phyloP scores from a whole-genome alignment of 495 filamentous ascomycete genomes.

The Talaromyces liani region DNA sequence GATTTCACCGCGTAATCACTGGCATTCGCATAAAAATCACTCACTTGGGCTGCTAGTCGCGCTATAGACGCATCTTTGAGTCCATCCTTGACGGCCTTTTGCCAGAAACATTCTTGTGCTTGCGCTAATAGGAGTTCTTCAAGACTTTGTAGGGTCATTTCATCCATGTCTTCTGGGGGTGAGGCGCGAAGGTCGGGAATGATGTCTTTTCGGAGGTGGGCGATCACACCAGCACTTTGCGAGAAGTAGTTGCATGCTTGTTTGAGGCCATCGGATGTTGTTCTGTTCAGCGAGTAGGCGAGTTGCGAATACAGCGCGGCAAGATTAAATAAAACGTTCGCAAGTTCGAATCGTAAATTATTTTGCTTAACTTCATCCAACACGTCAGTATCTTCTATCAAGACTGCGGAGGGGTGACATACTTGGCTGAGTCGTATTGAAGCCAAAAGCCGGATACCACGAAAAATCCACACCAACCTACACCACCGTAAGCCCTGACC shows the following conservation, averaged over 20 bases:
- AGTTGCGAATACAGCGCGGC: slow-evolving; percentile 91
- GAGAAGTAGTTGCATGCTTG: slow-evolving; percentile 88
- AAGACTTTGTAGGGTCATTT: slow-evolving; percentile 73
- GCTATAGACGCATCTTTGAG: slow-evolving; percentile 89
- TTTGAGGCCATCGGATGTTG: slow-evolving; percentile 76
- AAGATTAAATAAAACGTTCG: slow-evolving; percentile 89
- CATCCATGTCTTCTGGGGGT: slow-evolving; percentile 95
- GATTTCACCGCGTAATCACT: slow-evolving; percentile 82
- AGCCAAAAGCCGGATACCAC: slow-evolving; percentile 91
- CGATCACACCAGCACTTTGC: slow-evolving; percentile 76
- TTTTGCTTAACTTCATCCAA: slow-evolving; percentile 59
- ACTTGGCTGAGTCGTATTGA: slow-evolving; percentile 71
- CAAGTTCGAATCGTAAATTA: slow-evolving; percentile 90
- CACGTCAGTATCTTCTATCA: background rate
- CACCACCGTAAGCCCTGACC: background rate
- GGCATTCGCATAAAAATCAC: slow-evolving; percentile 80
- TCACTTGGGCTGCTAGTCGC: slow-evolving; percentile 84
- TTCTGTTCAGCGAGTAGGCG: slow-evolving; percentile 72
- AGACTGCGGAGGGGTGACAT: slow-evolving; percentile 11
- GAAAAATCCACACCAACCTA: slow-evolving; percentile 93
- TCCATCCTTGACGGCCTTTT: slow-evolving; percentile 90
- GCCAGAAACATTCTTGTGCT: slow-evolving; percentile 96
- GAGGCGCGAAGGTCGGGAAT: slow-evolving; percentile 78
- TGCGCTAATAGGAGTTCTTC: slow-evolving; percentile 82
- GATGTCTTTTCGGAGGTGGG: slow-evolving; percentile 68